Evolutionary conservation across 2,329 filamentous ascomycete species (phyloP), one percentile per base, ranked within the genome.

Genomic region (Phaeomoniella chlamydospora): DNA sequence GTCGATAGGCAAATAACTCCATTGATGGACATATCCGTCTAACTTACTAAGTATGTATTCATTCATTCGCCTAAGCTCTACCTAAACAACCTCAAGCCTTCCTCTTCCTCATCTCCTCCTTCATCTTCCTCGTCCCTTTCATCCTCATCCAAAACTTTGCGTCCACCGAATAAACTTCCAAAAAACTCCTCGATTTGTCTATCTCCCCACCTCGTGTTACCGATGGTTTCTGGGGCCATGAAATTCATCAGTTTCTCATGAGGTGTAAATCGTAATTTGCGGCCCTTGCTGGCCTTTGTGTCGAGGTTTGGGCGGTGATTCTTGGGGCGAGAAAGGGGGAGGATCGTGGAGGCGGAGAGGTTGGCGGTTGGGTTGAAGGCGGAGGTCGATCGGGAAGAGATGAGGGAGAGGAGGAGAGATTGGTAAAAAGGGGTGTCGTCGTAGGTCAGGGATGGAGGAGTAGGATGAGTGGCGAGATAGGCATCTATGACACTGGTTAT

Each of bases 161-260:
- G 77, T 49, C 80, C 76, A 0, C 82, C 82, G 43, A 88, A 73
- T 43, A 87, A 56, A 16, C 78, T 80, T 11, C 76, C 76, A 52
- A 87, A 87, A 55, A 88, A 74, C 39, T 67, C 63, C 26, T 90
- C 83, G 40, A 85, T 74, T 37, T 87, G 85, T 40, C 74, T 70
- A 45, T 80, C 75, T 42, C 83, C 81, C 90, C 90, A 98, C 22
- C 6, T 9, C 22, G 9, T 26, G 12, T 57, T 59, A 3, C 80
- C 70, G 19, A 45, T 45, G 13, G 34, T 37, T 30, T 48, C 46
- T 0, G 86, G 78, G 9, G 87, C 87, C 86, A 94, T 94, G 53
- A 96, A 96, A 57, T 94, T 94, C 62, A 94, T 84, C 51, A 98
- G 59, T 65, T 96, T 96, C 64, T 96, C 88, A 53, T 96, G 87